Conservation (phyloP, 75 land plant genomes). For the Pinus albicaulis region DNA sequence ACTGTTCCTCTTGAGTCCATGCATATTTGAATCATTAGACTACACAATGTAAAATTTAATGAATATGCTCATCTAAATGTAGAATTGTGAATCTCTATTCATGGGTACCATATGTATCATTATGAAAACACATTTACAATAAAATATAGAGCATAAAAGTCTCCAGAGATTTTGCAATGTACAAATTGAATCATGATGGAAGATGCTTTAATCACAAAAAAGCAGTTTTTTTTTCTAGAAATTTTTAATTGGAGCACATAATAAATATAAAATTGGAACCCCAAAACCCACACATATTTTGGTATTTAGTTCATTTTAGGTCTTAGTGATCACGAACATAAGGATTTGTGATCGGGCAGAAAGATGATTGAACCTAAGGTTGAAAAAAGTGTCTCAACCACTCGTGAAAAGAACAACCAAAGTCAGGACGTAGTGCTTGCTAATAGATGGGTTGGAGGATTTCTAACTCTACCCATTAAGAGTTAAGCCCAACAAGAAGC, state of each 20-base stretch:
- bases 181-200: background rate
- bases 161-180: background rate
- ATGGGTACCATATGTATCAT: background rate
- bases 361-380: background rate
- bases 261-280: background rate
- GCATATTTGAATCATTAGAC: background rate
- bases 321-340: background rate
- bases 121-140: background rate
- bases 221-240: background rate
- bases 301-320: background rate
- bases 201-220: background rate
- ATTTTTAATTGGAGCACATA: background rate
- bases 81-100: background rate
- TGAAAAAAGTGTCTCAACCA: background rate
- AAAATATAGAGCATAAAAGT: background rate
- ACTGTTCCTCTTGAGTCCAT: constrained; percentile 69
- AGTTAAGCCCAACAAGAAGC: too few species aligned
- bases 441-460: too few species aligned
- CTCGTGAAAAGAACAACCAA: too few species aligned
- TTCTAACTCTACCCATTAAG: too few species aligned
- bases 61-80: background rate
- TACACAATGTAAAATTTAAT: background rate
- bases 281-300: background rate
- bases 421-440: too few species aligned
- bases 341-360: background rate